phyloP scores from a whole-genome alignment of 257 asterid genomes.

The Forsythia suspensa region DNA sequence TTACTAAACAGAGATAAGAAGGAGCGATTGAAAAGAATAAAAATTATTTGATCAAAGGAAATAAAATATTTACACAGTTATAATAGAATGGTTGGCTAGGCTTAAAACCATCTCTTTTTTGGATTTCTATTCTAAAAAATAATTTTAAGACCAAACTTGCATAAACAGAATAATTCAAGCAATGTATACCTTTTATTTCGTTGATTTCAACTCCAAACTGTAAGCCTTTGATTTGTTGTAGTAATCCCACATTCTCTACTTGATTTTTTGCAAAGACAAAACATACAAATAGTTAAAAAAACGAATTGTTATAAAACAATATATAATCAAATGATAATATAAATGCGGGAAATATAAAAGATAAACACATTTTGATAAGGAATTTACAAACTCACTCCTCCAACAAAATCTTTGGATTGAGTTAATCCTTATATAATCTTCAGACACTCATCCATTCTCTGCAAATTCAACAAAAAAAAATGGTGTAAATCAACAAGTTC shows the following conservation, averaged over 20 bases:
- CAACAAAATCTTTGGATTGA: conserved; percentile 35
- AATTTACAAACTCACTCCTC: conserved; percentile 41
- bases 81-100: no score
- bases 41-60: no score
- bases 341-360: no score
- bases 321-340: not conserved
- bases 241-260: conserved; percentile 29
- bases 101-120: no score
- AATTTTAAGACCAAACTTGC: no score
- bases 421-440: conserved; percentile 40
- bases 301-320: not conserved
- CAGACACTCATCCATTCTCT: conserved; percentile 36
- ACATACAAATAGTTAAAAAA: not conserved
- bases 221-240: conserved; percentile 30
- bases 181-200: conserved; percentile 38
- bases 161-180: no score
- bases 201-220: conserved; percentile 41
- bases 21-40: no score
- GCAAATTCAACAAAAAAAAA: conserved; percentile 13
- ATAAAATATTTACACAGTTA: no score
- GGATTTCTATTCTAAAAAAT: no score
- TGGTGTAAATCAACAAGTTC: no score
- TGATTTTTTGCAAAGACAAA: not conserved
- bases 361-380: not conserved
- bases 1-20: no score